phyloP scores from a whole-genome alignment of 2,329 filamentous ascomycete species.

The Fusarium illudens region DNA sequence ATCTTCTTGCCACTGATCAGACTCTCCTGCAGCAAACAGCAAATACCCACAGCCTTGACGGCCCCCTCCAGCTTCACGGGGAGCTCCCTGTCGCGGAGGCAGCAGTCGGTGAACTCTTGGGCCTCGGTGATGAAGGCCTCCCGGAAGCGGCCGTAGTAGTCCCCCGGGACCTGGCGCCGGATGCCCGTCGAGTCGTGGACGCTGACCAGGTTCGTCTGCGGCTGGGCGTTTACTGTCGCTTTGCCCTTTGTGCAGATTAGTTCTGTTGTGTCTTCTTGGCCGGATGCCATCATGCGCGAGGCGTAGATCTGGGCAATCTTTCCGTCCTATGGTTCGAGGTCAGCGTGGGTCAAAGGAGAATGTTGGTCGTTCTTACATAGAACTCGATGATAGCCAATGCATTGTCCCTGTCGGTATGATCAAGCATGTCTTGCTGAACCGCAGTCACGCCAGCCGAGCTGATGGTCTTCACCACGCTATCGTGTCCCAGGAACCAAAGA shows the following conservation, averaged over 20 bases:
- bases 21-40: conserved; percentile 1
- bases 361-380: not conserved
- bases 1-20: conserved; percentile 4
- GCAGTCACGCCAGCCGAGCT: not conserved
- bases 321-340: not conserved
- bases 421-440: not conserved
- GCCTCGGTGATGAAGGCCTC: conserved; percentile 3
- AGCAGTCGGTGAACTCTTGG: not conserved
- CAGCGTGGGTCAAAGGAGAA: not conserved
- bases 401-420: not conserved
- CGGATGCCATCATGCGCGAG: conserved; percentile 5
- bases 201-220: not conserved
- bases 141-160: conserved; percentile 4
- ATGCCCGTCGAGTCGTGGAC: not conserved
- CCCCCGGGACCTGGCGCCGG: not conserved
- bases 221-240: not conserved
- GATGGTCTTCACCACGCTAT: not conserved
- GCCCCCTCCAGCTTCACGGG: not conserved
- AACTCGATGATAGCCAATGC: not conserved
- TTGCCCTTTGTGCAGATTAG: conserved; percentile 3
- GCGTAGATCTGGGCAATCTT: conserved; percentile 4
- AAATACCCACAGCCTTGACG: not conserved
- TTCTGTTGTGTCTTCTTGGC: conserved; percentile 5
- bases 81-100: not conserved
- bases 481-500: not conserved